A percentile compares a stretch with the other conserved stretches of the same genome.
Evolutionary conservation across 2,329 filamentous ascomycete genomes (phyloP).

Genomic region (Monilinia laxa): DNA sequence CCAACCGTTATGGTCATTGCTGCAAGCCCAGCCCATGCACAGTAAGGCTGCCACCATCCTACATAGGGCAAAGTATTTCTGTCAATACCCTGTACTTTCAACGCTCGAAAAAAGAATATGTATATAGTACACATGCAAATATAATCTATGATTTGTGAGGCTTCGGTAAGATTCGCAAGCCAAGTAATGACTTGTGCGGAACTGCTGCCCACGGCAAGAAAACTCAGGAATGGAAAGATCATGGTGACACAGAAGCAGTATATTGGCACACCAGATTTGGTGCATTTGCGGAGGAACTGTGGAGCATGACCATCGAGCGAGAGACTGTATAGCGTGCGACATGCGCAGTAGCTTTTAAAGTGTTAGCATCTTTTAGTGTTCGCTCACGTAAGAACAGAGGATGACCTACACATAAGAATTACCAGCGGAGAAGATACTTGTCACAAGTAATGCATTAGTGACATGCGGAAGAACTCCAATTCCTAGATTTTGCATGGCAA

Average conservation of each 20-base stretch:
- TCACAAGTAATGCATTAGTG: constrained; percentile 64
- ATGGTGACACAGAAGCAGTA: constrained; percentile 67
- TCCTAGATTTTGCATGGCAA: constrained; percentile 64
- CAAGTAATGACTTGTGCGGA: constrained; percentile 44
- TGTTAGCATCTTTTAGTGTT: constrained; percentile 3
- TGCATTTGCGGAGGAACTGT: constrained; percentile 59
- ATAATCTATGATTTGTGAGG: constrained; percentile 73
- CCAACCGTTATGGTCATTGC: constrained; percentile 68
- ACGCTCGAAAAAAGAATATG: constrained; percentile 67
- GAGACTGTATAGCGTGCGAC: constrained; percentile 68
- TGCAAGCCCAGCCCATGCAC: constrained; percentile 57
- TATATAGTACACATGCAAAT: constrained; percentile 67
- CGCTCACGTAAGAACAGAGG: not conserved
- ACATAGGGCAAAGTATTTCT: constrained; percentile 66
- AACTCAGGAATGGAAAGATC: constrained; percentile 68
- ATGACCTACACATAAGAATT: constrained; percentile 52
- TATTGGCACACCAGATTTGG: constrained; percentile 53
- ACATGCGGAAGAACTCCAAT: constrained; percentile 65
- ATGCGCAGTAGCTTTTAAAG: constrained; percentile 55
- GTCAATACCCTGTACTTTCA: constrained; percentile 64
- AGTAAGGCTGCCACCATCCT: constrained; percentile 60
- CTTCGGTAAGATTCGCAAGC: constrained; percentile 59
- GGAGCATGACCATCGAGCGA: constrained; percentile 66
- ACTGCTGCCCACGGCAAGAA: constrained; percentile 61
- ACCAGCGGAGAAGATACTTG: constrained; percentile 62